These are phyloP conservation scores for Thinopyrum elongatum DNA, from an alignment of 176 grass and related monocot genomes.

Conservation along the genomic window DNA sequence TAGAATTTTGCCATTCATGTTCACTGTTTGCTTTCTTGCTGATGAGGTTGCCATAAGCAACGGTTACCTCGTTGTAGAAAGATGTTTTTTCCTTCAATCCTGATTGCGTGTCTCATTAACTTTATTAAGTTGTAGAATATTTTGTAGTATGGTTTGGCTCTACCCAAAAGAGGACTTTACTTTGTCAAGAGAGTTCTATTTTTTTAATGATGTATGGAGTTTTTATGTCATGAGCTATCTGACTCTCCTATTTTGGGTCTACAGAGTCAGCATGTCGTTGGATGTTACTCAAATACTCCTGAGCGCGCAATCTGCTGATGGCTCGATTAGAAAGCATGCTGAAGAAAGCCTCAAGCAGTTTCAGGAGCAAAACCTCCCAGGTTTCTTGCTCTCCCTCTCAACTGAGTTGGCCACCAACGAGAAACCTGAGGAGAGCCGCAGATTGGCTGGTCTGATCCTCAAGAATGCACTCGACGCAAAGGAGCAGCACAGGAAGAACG, in stretches of 20 bases:
- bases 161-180: background rate
- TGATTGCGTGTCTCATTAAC: background rate
- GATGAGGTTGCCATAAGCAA: background rate
- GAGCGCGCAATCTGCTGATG: slow-evolving; percentile 68
- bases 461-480: slow-evolving; percentile 86
- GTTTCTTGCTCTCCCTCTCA: slow-evolving; percentile 67
- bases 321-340: slow-evolving; percentile 54
- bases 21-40: background rate
- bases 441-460: slow-evolving; percentile 74
- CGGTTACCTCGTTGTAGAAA: background rate
- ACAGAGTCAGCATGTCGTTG: slow-evolving; percentile 63
- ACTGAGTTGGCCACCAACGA: slow-evolving; percentile 61
- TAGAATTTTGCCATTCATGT: background rate
- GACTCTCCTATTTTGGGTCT: slow-evolving; percentile 6
- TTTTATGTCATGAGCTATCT: background rate
- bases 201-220: background rate
- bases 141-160: background rate
- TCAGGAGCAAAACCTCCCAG: slow-evolving; percentile 81
- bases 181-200: background rate
- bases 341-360: slow-evolving; percentile 87
- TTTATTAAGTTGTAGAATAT: background rate
- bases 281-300: slow-evolving; percentile 84
- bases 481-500: slow-evolving; percentile 76
- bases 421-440: slow-evolving; percentile 77
- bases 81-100: background rate